phyloP scores from a whole-genome alignment of 129 eudicot species.

The Flaveria linearis region DNA sequence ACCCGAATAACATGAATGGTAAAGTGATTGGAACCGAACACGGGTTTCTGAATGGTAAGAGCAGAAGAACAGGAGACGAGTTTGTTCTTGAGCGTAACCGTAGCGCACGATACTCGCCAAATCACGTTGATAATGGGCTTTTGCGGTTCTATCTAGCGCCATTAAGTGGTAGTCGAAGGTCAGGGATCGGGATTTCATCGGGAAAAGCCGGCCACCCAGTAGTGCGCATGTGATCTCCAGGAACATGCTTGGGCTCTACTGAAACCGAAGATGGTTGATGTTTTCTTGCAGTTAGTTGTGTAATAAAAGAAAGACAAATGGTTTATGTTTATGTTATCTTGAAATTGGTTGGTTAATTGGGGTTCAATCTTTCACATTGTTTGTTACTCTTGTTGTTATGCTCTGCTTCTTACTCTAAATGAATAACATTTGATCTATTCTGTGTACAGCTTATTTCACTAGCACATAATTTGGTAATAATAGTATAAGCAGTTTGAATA shows the following conservation, averaged over 20 bases:
- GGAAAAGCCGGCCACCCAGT: slow-evolving; percentile 44
- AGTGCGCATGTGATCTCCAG: slow-evolving; percentile 67
- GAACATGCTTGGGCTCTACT: slow-evolving; percentile 64
- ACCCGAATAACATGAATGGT: slow-evolving; percentile 33
- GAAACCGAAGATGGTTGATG: slow-evolving; percentile 30
- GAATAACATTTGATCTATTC: too few species aligned
- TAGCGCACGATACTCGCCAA: slow-evolving; percentile 81
- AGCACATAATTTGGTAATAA: too few species aligned
- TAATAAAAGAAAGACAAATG: slow-evolving; percentile 30
- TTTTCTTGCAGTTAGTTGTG: slow-evolving; percentile 28
- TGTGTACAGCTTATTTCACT: too few species aligned
- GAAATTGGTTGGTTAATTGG: slow-evolving; percentile 38
- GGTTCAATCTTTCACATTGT: background rate
- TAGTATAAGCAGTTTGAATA: too few species aligned
- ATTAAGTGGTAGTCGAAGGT: slow-evolving; percentile 68
- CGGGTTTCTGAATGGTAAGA: background rate
- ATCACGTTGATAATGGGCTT: slow-evolving; percentile 66
- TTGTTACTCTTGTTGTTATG: background rate
- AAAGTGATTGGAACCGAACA: background rate
- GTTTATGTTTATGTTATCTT: slow-evolving; percentile 19
- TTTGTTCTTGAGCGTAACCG: slow-evolving; percentile 71
- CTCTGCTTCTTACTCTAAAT: background rate
- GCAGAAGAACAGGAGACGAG: slow-evolving; percentile 49
- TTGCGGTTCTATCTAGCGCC: slow-evolving; percentile 82
- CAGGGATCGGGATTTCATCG: slow-evolving; percentile 42